These are phyloP conservation scores for Amanita jacksonii DNA, from an alignment of 768 basidiomycete species.

Conservation along the genomic window DNA sequence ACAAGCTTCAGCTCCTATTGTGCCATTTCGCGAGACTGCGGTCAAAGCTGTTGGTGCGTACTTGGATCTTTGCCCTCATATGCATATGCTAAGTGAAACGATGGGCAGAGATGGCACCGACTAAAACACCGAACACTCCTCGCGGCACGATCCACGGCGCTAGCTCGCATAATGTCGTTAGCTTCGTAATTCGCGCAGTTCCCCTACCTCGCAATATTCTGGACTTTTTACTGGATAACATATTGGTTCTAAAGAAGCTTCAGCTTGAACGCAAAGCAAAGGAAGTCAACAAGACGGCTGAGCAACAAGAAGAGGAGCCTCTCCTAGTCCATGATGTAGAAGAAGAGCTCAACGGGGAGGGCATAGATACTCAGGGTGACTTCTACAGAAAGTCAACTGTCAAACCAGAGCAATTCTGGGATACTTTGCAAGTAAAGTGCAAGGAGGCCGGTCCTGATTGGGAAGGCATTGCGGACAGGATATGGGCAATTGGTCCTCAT, in stretches of 20 bases:
- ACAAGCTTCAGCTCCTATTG: constrained; percentile 90
- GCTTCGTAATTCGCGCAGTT: constrained; percentile 73
- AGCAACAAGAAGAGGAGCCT: constrained; percentile 10
- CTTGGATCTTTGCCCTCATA: neutral
- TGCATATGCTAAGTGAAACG: no score
- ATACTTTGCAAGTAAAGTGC: constrained; percentile 51
- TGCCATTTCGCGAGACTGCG: constrained; percentile 95
- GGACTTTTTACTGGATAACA: constrained; percentile 71
- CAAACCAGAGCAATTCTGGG: constrained; percentile 75
- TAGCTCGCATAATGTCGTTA: constrained; percentile 61
- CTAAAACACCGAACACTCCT: constrained; percentile 57
- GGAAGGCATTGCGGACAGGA: constrained; percentile 54
- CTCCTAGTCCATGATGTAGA: constrained; percentile 10
- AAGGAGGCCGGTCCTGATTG: constrained; percentile 78
- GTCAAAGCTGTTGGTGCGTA: constrained; percentile 61
- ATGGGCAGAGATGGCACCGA: constrained; percentile 75
- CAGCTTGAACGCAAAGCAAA: constrained; percentile 33
- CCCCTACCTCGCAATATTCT: constrained; percentile 69
- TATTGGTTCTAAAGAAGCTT: constrained; percentile 51
- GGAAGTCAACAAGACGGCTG: constrained; percentile 22
- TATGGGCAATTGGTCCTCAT: constrained; percentile 93
- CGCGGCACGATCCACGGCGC: constrained; percentile 73
- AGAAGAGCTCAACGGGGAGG: constrained; percentile 28
- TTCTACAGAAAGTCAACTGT: constrained; percentile 54
- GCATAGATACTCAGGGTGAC: constrained; percentile 45